Conservation (phyloP, 495 filamentous ascomycete species). For the Mytilinidion resinicola region DNA sequence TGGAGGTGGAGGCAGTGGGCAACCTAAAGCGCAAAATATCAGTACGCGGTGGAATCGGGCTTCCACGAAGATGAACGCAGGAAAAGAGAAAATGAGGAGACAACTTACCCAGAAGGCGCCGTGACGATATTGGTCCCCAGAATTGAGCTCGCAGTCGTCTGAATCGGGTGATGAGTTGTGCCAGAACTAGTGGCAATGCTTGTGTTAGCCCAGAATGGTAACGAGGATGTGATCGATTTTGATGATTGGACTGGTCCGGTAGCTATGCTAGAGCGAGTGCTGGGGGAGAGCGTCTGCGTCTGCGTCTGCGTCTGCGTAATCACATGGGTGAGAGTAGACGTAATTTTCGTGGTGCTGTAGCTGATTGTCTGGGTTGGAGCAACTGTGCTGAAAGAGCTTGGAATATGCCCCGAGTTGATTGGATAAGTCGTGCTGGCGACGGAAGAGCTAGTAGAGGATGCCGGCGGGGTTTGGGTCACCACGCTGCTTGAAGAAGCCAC, state of each 20-base stretch:
- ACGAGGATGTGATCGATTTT: neutral
- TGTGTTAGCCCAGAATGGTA: too few species aligned
- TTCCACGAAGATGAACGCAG: neutral
- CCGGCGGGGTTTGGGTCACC: neutral
- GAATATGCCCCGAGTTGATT: neutral
- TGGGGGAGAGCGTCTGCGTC: neutral
- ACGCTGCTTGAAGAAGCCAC: neutral
- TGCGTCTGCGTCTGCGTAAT: neutral
- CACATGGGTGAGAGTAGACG: neutral
- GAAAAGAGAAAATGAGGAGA: neutral
- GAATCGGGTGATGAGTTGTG: too few species aligned
- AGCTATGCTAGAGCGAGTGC: neutral
- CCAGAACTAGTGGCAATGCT: too few species aligned
- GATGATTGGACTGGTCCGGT: neutral
- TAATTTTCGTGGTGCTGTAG: neutral
- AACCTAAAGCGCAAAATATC: neutral
- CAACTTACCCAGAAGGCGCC: neutral
- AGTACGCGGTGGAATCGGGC: too few species aligned
- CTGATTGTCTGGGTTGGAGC: neutral
- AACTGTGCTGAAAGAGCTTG: neutral
- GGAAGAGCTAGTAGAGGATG: neutral
- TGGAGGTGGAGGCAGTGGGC: neutral
- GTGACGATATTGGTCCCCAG: neutral
- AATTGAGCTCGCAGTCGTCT: neutral
- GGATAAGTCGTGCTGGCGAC: neutral